Evolutionary conservation across 2,329 filamentous ascomycete genomes (phyloP).

Genomic region (Chaetomium sp.): DNA sequence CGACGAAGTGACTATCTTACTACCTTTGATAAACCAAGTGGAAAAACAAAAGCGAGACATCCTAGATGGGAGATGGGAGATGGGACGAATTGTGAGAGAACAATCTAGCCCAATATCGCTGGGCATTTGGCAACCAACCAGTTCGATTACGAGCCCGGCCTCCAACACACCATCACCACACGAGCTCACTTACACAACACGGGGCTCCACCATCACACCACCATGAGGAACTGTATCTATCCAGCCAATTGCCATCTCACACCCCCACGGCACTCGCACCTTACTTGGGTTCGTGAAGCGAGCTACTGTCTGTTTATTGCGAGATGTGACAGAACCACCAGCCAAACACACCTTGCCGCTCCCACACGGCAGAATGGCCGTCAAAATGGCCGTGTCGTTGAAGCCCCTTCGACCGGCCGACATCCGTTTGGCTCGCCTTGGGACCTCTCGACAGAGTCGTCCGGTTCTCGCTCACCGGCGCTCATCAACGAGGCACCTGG

Average conservation of each 20-base stretch:
- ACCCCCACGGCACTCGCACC: slow-evolving; percentile 28
- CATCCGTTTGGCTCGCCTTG: slow-evolving; percentile 16
- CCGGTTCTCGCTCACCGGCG: neutral
- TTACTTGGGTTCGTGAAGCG: neutral
- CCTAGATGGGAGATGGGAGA: neutral
- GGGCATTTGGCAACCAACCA: neutral
- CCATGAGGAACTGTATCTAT: slow-evolving; percentile 19
- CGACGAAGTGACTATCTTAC: neutral
- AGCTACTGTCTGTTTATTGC: slow-evolving; percentile 11
- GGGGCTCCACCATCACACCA: slow-evolving; percentile 25
- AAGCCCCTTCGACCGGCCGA: neutral
- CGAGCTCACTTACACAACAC: slow-evolving; percentile 13
- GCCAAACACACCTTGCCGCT: slow-evolving; percentile 1
- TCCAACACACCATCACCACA: neutral
- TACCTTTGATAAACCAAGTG: neutral
- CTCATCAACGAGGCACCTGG: neutral
- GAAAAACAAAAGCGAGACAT: neutral
- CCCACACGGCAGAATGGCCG: neutral
- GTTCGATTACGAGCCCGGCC: slow-evolving; percentile 5
- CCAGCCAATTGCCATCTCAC: slow-evolving; percentile 22
- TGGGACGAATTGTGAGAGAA: neutral
- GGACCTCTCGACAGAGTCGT: too few species aligned
- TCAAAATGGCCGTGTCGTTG: neutral
- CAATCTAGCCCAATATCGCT: neutral
- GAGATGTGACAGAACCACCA: slow-evolving; percentile 25